Percentiles rank a stretch among this genome's conserved stretches.
These are phyloP conservation scores for Pseudozyma sp. DNA, from an alignment of 1,284 basidiomycete genomes.

Conservation along the genomic window DNA sequence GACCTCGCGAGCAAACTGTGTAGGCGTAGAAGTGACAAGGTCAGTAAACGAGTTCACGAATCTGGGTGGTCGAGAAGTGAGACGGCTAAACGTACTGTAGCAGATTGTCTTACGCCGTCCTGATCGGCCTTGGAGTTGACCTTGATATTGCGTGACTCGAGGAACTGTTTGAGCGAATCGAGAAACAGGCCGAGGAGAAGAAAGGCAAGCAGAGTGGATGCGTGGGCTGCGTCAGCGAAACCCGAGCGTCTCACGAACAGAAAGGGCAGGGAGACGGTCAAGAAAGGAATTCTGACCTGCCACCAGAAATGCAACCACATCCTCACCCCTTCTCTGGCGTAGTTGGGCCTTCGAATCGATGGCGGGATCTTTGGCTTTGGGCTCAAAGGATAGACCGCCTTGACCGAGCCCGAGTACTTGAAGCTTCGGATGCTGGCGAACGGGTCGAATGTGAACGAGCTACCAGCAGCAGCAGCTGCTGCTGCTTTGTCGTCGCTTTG, in stretches of 20 bases:
- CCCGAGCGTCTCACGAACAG: constrained; percentile 2
- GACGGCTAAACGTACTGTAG: constrained; percentile 32
- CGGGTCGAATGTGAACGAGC: constrained; percentile 54
- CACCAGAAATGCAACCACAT: constrained; percentile 48
- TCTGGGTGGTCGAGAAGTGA: too few relatives aligned
- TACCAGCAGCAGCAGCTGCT: constrained; percentile 3
- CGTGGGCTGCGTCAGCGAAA: constrained; percentile 27
- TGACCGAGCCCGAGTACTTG: constrained; percentile 60
- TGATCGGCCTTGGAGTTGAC: constrained; percentile 60
- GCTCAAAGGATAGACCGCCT: constrained; percentile 63
- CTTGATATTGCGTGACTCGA: constrained; percentile 61
- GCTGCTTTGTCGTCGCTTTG: constrained; percentile 2
- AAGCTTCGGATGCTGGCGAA: constrained; percentile 56
- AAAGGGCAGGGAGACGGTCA: constrained; percentile 31
- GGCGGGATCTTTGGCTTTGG: constrained; percentile 62
- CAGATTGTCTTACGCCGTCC: constrained; percentile 61
- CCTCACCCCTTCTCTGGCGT: constrained; percentile 67
- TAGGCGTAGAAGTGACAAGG: constrained; percentile 16
- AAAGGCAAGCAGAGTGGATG: constrained; percentile 17
- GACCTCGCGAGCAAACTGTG: constrained; percentile 86
- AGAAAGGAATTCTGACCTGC: constrained; percentile 56
- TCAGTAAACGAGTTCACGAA: not conserved
- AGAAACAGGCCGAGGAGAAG: constrained; percentile 41
- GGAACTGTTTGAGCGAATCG: constrained; percentile 52
- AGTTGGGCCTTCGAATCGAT: constrained; percentile 65